Percentiles rank a stretch among this genome's conserved stretches.
Evolutionary conservation across 352 stramenopile genomes (phyloP).

Genomic region (Pythium brachiatum): DNA sequence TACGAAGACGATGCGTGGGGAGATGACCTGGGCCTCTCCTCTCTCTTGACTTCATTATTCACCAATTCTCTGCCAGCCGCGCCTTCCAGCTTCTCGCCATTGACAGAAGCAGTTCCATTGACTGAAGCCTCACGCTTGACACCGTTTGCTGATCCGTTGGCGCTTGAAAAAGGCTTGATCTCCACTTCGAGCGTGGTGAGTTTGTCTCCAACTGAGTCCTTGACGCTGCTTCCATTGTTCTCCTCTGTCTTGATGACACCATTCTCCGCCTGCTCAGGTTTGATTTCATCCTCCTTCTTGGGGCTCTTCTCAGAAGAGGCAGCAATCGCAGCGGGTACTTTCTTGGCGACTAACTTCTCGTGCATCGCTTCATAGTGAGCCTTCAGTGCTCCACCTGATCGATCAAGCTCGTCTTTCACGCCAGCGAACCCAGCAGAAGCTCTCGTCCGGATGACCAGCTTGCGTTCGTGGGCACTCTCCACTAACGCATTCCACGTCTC

Average conservation of each 20-base stretch:
- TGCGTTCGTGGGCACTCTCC: conserved; percentile 61
- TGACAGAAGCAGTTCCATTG: neutral
- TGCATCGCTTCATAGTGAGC: conserved; percentile 74
- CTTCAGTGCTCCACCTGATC: conserved; percentile 26
- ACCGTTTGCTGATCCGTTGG: neutral
- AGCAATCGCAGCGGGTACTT: neutral
- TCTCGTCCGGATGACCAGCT: conserved; percentile 56
- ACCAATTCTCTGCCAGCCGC: neutral
- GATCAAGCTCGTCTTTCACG: conserved; percentile 22
- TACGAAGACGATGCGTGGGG: neutral
- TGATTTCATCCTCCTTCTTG: conserved; percentile 10
- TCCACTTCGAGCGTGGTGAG: neutral
- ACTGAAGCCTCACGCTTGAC: neutral
- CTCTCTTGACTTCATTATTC: neutral
- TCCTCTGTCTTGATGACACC: neutral
- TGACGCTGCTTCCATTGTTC: neutral
- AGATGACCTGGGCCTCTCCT: neutral
- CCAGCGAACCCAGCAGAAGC: conserved; percentile 6
- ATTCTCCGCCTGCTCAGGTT: neutral
- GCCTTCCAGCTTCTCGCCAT: neutral
- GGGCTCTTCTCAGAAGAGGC: neutral
- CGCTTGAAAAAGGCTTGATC: neutral
- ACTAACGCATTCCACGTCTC: conserved; percentile 80
- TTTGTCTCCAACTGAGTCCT: neutral
- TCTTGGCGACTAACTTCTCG: conserved; percentile 52